Percentiles rank a stretch among this genome's conserved stretches.
Conservation (phyloP, 192 early-diverging fungal species). For the Entophlyctis helioformis region DNA sequence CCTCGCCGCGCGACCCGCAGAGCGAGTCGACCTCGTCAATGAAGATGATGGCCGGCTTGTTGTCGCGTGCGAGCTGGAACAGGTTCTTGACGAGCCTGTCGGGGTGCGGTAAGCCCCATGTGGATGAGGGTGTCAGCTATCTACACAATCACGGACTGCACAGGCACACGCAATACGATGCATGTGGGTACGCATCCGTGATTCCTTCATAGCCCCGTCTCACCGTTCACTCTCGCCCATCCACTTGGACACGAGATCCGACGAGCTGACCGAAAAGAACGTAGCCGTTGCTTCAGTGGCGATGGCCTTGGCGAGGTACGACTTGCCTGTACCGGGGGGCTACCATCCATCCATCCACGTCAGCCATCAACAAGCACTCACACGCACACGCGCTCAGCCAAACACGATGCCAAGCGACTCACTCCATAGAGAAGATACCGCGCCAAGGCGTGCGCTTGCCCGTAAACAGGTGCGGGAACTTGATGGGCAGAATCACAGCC, state of each 20-base stretch:
- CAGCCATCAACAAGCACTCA: neutral
- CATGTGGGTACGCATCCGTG: no score
- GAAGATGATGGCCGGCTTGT: slow-evolving; percentile 92
- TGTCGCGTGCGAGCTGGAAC: slow-evolving; percentile 86
- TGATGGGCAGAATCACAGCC: slow-evolving; percentile 96
- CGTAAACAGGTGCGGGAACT: slow-evolving; percentile 93
- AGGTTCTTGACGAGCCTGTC: slow-evolving; percentile 79
- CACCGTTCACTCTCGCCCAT: slow-evolving; percentile 95
- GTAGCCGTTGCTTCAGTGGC: slow-evolving; percentile 94
- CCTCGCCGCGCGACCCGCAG: slow-evolving; percentile 88
- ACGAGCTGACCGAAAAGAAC: slow-evolving; percentile 94
- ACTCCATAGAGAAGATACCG: slow-evolving; percentile 92
- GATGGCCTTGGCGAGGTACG: slow-evolving; percentile 92
- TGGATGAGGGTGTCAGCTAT: no score
- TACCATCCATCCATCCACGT: slow-evolving; percentile 1
- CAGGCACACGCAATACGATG: no score
- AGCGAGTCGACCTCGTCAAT: slow-evolving; percentile 98
- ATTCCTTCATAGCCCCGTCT: neutral
- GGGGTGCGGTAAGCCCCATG: no score
- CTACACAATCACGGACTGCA: no score
- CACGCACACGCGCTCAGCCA: neutral
- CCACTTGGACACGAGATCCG: slow-evolving; percentile 98
- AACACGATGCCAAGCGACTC: neutral
- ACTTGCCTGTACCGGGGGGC: slow-evolving; percentile 97
- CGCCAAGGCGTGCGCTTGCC: slow-evolving; percentile 94